Evolutionary conservation across 306 rosid genomes (phyloP).

Genomic region (Medicago arabica): DNA sequence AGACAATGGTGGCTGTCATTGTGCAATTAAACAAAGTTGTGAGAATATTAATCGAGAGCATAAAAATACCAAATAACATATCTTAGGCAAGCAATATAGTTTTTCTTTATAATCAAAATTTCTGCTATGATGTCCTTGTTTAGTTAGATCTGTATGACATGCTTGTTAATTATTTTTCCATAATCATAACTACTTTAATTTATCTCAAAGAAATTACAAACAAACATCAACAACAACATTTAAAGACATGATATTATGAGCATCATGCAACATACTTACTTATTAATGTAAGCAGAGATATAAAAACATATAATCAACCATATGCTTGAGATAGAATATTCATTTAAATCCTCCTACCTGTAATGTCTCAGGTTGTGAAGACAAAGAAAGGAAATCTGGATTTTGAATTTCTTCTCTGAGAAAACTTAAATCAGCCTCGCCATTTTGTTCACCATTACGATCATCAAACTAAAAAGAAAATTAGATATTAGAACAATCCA

Average conservation of each 20-base stretch:
- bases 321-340: not conserved
- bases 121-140: too few species aligned
- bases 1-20: constrained; percentile 60
- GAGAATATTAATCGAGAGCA: constrained; percentile 29
- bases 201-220: too few species aligned
- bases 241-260: too few species aligned
- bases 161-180: too few species aligned
- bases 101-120: too few species aligned
- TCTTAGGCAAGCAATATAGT: not conserved
- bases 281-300: not conserved
- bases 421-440: constrained; percentile 68
- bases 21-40: constrained; percentile 10
- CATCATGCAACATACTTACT: too few species aligned
- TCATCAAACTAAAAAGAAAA: constrained; percentile 55
- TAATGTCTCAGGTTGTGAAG: constrained; percentile 74
- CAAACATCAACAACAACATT: too few species aligned
- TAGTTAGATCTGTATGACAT: too few species aligned
- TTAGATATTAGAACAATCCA: constrained; percentile 35
- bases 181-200: too few species aligned
- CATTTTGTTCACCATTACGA: constrained; percentile 59
- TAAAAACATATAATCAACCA: not conserved
- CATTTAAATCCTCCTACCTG: constrained; percentile 58
- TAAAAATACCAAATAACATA: not conserved
- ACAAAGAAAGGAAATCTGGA: constrained; percentile 66
- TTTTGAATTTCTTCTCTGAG: constrained; percentile 76